Evolutionary conservation across 306 rosid species (phyloP), one percentile per base, ranked within the genome.

Genomic region (Acacia confusa): DNA sequence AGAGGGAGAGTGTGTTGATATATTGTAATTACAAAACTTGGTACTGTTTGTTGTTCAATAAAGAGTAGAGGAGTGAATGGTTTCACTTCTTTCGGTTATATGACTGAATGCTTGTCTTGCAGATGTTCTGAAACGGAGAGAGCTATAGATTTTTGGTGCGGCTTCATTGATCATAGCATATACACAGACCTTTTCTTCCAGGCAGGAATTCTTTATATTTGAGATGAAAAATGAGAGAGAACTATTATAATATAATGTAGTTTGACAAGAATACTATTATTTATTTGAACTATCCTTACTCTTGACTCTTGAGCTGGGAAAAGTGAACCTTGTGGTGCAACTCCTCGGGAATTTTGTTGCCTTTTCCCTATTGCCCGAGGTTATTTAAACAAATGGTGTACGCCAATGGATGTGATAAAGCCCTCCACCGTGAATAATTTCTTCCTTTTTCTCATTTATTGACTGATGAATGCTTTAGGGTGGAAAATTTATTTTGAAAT

Each of bases 51-150:
- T 25, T 53, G 65, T 20, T 71, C 65, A n/a, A 64, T 68, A 20
- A 41, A 50, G 32, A 77, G 5, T 28, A 30, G 22, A 77, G 5
- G 22, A 22, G 40, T 63, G 64, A 22, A 19, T 63, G n/a, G 41
- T 36, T 70, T 60, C 20, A 27, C n/a, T 52, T 50, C 17, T 70
- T 41, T 27, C 58, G 43, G 7, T 1, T 22, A 34, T 52, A 32
- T 53, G 76, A 84, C 72, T 14, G 24, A 52, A 15, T 83, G 15
- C 48, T 63, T 78, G 70, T 38, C 47, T 45, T 82, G 80, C 87
- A 87, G 90, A 65, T 55, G 69, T 71, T 63, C 53, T 79, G 78
- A 84, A 71, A 75, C 34, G 71, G 78, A 57, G 80, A 76, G 67
- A 36, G 77, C 45, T 50, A 22, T 60, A 28, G 36, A 38, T 64